These are phyloP conservation scores for Heteromeles arbutifolia DNA, from an alignment of 306 rosid genomes.

Conservation along the genomic window DNA sequence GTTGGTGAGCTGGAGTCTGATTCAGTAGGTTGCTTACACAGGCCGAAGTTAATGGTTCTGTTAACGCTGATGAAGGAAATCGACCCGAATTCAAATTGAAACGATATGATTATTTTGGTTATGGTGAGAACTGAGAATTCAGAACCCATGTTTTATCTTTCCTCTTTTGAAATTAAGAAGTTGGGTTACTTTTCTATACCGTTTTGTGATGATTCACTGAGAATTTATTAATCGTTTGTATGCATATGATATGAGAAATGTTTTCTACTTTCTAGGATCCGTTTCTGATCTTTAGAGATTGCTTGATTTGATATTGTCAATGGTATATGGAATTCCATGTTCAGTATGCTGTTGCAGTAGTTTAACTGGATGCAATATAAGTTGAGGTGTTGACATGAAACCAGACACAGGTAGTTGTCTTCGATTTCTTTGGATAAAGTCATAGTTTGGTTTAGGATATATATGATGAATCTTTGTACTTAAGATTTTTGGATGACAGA, in stretches of 20 bases:
- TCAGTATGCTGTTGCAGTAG: background rate
- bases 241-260: background rate
- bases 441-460: background rate
- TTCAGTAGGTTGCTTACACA: conserved; percentile 25
- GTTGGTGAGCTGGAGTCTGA: background rate
- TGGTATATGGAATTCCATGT: background rate
- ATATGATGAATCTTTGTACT: background rate
- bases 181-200: background rate
- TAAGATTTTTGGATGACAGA: background rate
- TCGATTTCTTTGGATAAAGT: background rate
- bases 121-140: conserved; percentile 35
- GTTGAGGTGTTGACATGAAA: background rate
- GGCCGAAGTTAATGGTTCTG: conserved; percentile 72
- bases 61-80: conserved; percentile 42
- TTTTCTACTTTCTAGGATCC: background rate
- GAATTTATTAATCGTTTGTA: background rate
- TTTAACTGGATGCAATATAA: background rate
- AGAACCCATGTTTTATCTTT: background rate
- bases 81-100: conserved; percentile 66
- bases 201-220: background rate
- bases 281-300: background rate
- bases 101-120: conserved; percentile 80
- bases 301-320: background rate
- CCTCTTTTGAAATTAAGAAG: background rate
- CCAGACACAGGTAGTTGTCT: background rate